phyloP scores from a whole-genome alignment of 305 asterid species.

The Solanum aculeatissimum region DNA sequence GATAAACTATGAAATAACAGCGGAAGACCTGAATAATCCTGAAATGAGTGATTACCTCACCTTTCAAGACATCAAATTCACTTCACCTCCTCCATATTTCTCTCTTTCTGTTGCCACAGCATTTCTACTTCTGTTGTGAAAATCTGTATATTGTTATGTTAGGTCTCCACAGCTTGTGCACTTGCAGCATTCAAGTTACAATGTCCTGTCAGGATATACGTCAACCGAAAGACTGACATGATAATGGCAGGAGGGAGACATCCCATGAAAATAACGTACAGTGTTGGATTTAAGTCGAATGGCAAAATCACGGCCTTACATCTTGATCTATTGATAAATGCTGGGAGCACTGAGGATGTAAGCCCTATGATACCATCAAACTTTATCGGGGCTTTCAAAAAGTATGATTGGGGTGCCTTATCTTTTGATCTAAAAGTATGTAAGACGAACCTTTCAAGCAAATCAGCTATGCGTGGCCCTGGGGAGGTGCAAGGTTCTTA shows the following conservation, averaged over 20 bases:
- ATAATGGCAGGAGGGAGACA: slow-evolving; percentile 72
- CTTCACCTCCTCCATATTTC: neutral
- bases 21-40: neutral
- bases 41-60: neutral
- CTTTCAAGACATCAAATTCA: neutral
- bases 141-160: neutral
- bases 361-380: slow-evolving; percentile 49
- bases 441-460: slow-evolving; percentile 57
- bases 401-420: slow-evolving; percentile 65
- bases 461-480: slow-evolving; percentile 72
- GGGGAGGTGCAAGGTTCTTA: slow-evolving; percentile 74
- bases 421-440: slow-evolving; percentile 62
- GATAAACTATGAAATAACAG: neutral
- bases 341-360: slow-evolving; percentile 45
- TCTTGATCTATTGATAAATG: slow-evolving; percentile 50
- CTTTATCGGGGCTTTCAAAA: slow-evolving; percentile 34
- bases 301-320: slow-evolving; percentile 77
- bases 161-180: slow-evolving; percentile 67
- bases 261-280: slow-evolving; percentile 75
- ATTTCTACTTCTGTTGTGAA: neutral
- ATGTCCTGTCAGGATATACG: slow-evolving; percentile 59
- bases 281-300: slow-evolving; percentile 55
- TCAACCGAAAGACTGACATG: slow-evolving; percentile 72
- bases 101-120: neutral
- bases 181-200: slow-evolving; percentile 66